Conservation (phyloP, 2,329 filamentous ascomycete genomes). For the Zymoseptoria crescenta region DNA sequence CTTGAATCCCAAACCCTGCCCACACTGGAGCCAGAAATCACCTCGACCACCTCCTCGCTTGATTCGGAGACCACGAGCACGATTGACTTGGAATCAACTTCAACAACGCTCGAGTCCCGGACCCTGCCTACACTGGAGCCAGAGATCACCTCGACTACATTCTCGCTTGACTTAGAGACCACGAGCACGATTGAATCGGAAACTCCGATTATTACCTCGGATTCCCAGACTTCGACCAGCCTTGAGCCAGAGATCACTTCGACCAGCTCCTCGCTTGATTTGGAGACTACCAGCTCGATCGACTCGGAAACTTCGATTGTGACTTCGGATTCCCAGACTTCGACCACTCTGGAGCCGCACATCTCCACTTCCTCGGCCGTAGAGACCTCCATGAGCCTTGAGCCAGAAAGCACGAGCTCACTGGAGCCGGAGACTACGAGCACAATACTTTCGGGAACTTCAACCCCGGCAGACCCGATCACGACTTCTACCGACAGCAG, state of each 20-base stretch:
- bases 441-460: not conserved
- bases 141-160: not conserved
- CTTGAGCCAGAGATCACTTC: not conserved
- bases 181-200: not conserved
- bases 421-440: not conserved
- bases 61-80: no score
- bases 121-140: not conserved
- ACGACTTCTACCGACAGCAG: no score
- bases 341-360: not conserved
- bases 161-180: no score
- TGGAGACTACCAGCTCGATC: not conserved
- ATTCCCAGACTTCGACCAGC: not conserved
- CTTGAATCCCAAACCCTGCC: no score
- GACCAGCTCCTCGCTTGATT: no score
- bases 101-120: no score
- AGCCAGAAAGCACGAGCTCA: not conserved
- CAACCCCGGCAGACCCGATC: no score
- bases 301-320: not conserved
- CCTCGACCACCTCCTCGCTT: not conserved
- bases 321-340: no score
- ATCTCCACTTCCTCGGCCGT: not conserved
- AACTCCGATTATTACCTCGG: not conserved
- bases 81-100: no score
- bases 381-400: not conserved
- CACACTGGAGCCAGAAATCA: not conserved